phyloP scores from a whole-genome alignment of 2,329 filamentous ascomycete genomes.

The Cryphonectria naterciae region DNA sequence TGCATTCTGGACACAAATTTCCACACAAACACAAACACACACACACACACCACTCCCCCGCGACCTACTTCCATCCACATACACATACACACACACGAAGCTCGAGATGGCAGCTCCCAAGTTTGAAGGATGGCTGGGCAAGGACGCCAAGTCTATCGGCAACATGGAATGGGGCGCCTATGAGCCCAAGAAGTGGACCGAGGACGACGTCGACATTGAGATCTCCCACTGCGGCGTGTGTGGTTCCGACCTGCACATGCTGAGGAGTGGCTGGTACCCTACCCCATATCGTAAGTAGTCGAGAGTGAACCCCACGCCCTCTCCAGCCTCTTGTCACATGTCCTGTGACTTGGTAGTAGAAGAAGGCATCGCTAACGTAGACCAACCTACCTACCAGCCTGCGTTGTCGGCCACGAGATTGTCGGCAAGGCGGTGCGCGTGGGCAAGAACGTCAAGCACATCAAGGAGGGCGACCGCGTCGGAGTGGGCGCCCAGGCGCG shows the following conservation, averaged over 20 bases:
- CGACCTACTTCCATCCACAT: background rate
- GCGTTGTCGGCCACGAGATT: slow-evolving; percentile 64
- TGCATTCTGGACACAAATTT: background rate
- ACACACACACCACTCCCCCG: background rate
- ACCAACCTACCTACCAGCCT: slow-evolving; percentile 36
- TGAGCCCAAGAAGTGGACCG: slow-evolving; percentile 63
- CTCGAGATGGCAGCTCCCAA: slow-evolving; percentile 38
- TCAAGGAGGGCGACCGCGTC: slow-evolving; percentile 64
- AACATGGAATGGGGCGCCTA: slow-evolving; percentile 57
- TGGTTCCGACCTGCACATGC: slow-evolving; percentile 60
- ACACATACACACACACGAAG: background rate
- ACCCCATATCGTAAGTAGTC: slow-evolving; percentile 46
- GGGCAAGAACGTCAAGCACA: slow-evolving; percentile 47
- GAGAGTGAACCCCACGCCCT: background rate
- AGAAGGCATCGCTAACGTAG: background rate
- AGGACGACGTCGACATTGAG: slow-evolving; percentile 64
- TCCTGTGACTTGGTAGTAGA: no score
- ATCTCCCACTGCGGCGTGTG: slow-evolving; percentile 66
- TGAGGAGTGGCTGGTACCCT: slow-evolving; percentile 53
- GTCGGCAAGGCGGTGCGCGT: slow-evolving; percentile 57
- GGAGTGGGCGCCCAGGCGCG: slow-evolving; percentile 62
- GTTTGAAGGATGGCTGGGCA: slow-evolving; percentile 52
- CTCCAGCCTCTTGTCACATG: background rate
- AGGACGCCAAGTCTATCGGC: slow-evolving; percentile 43
- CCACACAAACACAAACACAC: background rate